Base-by-base conservation (phyloP, 2,329 filamentous ascomycete genomes). In the Penicillium sp. region DNA sequence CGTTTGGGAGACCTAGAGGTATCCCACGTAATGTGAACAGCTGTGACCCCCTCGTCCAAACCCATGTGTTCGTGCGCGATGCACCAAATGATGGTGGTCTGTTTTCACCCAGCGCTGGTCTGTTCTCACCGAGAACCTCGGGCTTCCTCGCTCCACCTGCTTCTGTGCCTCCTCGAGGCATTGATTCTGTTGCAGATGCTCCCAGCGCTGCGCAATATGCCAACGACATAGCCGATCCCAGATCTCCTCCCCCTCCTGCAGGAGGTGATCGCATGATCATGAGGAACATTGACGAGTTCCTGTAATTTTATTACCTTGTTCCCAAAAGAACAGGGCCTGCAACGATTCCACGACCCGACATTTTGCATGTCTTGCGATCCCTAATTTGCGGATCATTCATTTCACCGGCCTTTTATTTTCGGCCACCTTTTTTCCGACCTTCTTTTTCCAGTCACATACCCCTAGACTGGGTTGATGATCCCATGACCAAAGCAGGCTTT, bases 201-300 rank as follows among this genome's bases (percentile, higher is more conserved):
- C 53, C 63, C 13, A 55, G 50, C 16, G 39, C 63, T 16, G 48
- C 59, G 31, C 60, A 55, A 45, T 68, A 63, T 58, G 65, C 60
- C 27, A 59, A 59, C 21, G 56, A 66, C 56, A 56, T 66, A 27
- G 66, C 66, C 8, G 75, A 78, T 64, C 75, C 75, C 27, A 66
- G 75, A 52, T 78, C 75, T 14, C 75, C 75, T n/a, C 75, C 75
- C 37, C 73, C 74, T 45, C 72, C 74, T 14, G 68, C 69, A 47
- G 68, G 72, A 39, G 66, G 65, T 21, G 75, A 77, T 57, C 69
- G 71, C 22, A 57, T 77, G 52, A 76, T 78, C 56, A 76, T 77
- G 74, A 74, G 75, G 68, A 78, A 71, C 61, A 78, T 78, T 67
- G 75, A 78, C 60, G 76, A 78, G 68, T 76, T 78, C 65, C 68